A percentile compares a stretch with the other conserved stretches of the same genome.
Conservation (phyloP, 805 yeast species). For the Metschnikowia aberdeeniae region DNA sequence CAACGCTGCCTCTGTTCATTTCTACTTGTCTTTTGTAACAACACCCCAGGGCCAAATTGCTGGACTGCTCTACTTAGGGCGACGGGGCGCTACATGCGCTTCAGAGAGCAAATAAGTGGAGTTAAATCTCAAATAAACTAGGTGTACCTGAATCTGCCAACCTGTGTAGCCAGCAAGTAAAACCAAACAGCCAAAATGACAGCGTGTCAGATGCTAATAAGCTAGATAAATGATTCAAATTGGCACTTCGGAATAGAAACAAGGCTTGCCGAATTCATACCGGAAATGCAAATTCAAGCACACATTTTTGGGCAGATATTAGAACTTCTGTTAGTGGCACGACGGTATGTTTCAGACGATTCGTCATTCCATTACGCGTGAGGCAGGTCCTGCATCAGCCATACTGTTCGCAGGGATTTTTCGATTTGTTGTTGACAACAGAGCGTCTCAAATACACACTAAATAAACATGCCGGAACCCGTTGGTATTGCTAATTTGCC, state of each 20-base stretch:
- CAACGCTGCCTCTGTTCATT: constrained; percentile 15
- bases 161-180: background rate
- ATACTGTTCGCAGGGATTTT: constrained; percentile 4
- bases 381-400: constrained; percentile 5
- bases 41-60: constrained; percentile 4
- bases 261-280: too few species aligned
- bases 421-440: constrained; percentile 6
- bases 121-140: constrained; percentile 1
- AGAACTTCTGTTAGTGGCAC: background rate
- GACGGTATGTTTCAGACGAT: background rate
- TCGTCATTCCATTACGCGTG: background rate
- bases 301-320: too few species aligned
- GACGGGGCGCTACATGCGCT: background rate
- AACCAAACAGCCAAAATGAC: too few species aligned
- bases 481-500: constrained; percentile 73
- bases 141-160: constrained; percentile 1
- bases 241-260: too few species aligned
- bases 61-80: background rate
- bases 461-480: constrained; percentile 44
- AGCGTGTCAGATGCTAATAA: too few species aligned
- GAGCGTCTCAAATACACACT: background rate
- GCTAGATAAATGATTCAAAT: too few species aligned
- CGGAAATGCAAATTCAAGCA: too few species aligned
- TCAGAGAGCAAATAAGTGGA: background rate
- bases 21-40: constrained; percentile 17